Conservation (phyloP, 371 early-diverging fungal species). For the Dichotomocladium elegans region DNA sequence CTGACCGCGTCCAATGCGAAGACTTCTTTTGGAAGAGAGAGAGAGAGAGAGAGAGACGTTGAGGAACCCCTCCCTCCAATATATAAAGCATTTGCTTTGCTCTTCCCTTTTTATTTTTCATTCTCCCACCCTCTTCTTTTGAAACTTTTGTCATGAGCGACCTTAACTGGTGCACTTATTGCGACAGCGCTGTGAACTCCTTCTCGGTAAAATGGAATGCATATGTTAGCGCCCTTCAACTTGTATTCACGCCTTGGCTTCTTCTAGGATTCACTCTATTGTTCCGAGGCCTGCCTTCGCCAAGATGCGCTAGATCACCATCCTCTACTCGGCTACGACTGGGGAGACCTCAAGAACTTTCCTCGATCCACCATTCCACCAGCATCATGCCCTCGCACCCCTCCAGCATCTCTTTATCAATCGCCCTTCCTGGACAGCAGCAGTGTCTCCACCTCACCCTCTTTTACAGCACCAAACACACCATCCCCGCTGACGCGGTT, state of each 20-base stretch:
- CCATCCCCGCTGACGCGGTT: too few species aligned
- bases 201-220: slow-evolving; percentile 5
- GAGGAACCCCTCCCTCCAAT: too few species aligned
- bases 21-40: too few species aligned
- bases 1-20: too few species aligned
- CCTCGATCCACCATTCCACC: slow-evolving; percentile 20
- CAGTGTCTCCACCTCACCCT: too few species aligned
- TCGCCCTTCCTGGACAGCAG: too few species aligned
- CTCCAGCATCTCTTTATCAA: too few species aligned
- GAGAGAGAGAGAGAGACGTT: too few species aligned
- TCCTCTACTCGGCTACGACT: slow-evolving; percentile 21
- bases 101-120: not conserved
- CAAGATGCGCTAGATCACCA: slow-evolving; percentile 17
- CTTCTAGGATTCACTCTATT: slow-evolving; percentile 20
- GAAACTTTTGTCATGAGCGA: slow-evolving; percentile 5
- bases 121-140: not conserved
- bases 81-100: not conserved
- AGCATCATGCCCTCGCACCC: too few species aligned
- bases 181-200: slow-evolving; percentile 12
- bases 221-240: not conserved
- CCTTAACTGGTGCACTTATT: slow-evolving; percentile 12
- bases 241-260: not conserved
- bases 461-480: too few species aligned
- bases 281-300: slow-evolving; percentile 21
- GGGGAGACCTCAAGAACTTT: slow-evolving; percentile 24